Evolutionary conservation across 306 rosid species (phyloP).

Genomic region (Datisca glomerata): DNA sequence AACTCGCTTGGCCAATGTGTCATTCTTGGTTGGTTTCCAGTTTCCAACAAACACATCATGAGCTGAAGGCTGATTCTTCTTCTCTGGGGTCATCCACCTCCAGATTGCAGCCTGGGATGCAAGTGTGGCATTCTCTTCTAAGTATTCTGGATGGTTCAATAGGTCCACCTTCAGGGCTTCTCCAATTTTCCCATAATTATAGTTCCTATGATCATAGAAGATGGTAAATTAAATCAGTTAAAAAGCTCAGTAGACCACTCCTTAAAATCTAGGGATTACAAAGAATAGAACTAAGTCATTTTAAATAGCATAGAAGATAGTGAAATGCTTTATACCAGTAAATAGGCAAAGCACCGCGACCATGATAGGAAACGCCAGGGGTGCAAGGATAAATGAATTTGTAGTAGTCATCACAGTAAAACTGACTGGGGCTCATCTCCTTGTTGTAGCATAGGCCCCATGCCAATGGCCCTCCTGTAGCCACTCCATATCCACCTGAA

Average conservation of each 20-base stretch:
- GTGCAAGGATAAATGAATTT: slow-evolving; percentile 73
- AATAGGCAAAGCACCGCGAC: slow-evolving; percentile 94
- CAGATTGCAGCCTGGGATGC: slow-evolving; percentile 94
- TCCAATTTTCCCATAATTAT: slow-evolving; percentile 74
- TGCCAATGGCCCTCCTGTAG: slow-evolving; percentile 89
- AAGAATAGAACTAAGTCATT: too few relatives aligned
- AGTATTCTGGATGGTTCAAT: slow-evolving; percentile 76
- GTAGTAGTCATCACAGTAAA: slow-evolving; percentile 75
- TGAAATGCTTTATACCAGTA: too few relatives aligned
- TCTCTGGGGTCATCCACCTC: slow-evolving; percentile 84
- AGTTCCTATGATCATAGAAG: slow-evolving; percentile 47
- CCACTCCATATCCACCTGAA: slow-evolving; percentile 97
- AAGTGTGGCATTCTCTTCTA: slow-evolving; percentile 82
- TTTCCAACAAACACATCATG: slow-evolving; percentile 82
- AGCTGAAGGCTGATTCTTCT: slow-evolving; percentile 70
- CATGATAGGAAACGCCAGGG: slow-evolving; percentile 86
- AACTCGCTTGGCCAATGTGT: slow-evolving; percentile 49
- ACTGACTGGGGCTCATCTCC: slow-evolving; percentile 86
- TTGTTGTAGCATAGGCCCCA: slow-evolving; percentile 96
- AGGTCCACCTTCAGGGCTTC: slow-evolving; percentile 64
- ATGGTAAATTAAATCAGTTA: too few relatives aligned
- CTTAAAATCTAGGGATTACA: too few relatives aligned
- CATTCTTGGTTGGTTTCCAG: slow-evolving; percentile 93
- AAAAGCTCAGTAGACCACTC: too few relatives aligned
- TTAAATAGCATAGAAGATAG: too few relatives aligned